A percentile compares a stretch with the other conserved stretches of the same genome.
Evolutionary conservation across 345 rosid species (phyloP).

Genomic region (Aquilaria malaccensis): DNA sequence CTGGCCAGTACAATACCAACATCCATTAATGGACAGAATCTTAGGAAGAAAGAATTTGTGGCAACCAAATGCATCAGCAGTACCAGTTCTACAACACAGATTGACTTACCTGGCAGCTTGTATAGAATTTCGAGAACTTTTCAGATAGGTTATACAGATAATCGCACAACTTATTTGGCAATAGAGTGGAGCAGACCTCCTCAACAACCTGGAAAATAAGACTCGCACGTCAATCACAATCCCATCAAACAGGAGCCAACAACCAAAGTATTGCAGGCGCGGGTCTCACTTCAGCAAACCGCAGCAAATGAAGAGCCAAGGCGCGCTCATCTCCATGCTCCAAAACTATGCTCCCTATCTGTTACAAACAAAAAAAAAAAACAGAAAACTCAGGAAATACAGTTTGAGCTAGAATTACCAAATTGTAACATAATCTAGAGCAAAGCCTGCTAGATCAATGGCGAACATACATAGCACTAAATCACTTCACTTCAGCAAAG

Average conservation of each 20-base stretch:
- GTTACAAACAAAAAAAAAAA: conserved; percentile 2
- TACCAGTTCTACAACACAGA: no score
- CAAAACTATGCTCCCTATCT: conserved; percentile 55
- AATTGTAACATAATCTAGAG: no score
- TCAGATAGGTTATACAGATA: conserved; percentile 75
- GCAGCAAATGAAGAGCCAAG: conserved; percentile 82
- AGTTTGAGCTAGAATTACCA: not conserved
- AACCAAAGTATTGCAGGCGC: not conserved
- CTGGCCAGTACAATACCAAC: conserved; percentile 27
- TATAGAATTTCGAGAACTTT: conserved; percentile 66
- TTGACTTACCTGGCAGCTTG: conserved; percentile 51
- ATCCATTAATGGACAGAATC: no score
- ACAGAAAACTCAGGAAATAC: conserved; percentile 6
- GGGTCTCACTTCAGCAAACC: conserved; percentile 60
- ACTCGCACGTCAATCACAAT: conserved; percentile 1
- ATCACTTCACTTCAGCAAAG: no score
- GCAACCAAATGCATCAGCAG: no score
- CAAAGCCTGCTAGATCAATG: no score
- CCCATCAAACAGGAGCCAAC: no score
- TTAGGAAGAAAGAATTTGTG: no score
- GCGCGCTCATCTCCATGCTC: conserved; percentile 63
- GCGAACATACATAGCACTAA: no score
- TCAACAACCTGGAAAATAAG: conserved; percentile 59
- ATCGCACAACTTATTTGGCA: conserved; percentile 72
- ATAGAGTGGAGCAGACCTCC: conserved; percentile 67